Evolutionary conservation across 2,329 filamentous ascomycete species (phyloP).

Genomic region (Pestalotiopsis sp.): DNA sequence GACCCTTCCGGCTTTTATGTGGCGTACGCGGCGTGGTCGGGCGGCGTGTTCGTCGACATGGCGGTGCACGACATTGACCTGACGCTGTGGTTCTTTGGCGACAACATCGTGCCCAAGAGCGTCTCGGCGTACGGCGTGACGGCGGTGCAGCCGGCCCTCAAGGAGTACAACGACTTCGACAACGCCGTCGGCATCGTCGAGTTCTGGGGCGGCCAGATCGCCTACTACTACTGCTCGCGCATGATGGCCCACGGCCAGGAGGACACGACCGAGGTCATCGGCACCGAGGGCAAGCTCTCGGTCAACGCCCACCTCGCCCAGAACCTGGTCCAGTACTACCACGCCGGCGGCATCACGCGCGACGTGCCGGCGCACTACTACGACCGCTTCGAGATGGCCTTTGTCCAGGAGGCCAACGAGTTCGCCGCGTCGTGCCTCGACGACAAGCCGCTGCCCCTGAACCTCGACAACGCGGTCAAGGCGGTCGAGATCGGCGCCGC

Average conservation of each 20-base stretch:
- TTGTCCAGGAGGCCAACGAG: slow-evolving; percentile 63
- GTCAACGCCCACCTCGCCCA: slow-evolving; percentile 60
- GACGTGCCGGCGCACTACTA: slow-evolving; percentile 65
- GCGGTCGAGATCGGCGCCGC: slow-evolving; percentile 62
- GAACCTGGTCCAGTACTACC: slow-evolving; percentile 57
- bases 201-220: slow-evolving; percentile 64
- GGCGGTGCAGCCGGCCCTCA: slow-evolving; percentile 58
- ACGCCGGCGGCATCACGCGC: slow-evolving; percentile 53
- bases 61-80: slow-evolving; percentile 72
- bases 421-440: slow-evolving; percentile 63
- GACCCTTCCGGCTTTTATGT: slow-evolving; percentile 70
- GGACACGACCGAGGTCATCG: slow-evolving; percentile 68
- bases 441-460: slow-evolving; percentile 54
- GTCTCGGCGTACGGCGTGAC: slow-evolving; percentile 59
- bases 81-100: slow-evolving; percentile 64
- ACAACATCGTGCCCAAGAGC: slow-evolving; percentile 54
- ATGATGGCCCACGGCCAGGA: slow-evolving; percentile 72
- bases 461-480: slow-evolving; percentile 57
- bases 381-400: slow-evolving; percentile 63
- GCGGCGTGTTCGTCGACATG: slow-evolving; percentile 72
- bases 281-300: slow-evolving; percentile 63
- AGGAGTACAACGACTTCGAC: slow-evolving; percentile 60
- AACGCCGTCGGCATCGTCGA: slow-evolving; percentile 68
- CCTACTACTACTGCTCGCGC: slow-evolving; percentile 63
- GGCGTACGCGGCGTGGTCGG: slow-evolving; percentile 63